Evolutionary conservation across 2,329 filamentous ascomycete species (phyloP).

Genomic region (Colletotrichum gloeosporioides): DNA sequence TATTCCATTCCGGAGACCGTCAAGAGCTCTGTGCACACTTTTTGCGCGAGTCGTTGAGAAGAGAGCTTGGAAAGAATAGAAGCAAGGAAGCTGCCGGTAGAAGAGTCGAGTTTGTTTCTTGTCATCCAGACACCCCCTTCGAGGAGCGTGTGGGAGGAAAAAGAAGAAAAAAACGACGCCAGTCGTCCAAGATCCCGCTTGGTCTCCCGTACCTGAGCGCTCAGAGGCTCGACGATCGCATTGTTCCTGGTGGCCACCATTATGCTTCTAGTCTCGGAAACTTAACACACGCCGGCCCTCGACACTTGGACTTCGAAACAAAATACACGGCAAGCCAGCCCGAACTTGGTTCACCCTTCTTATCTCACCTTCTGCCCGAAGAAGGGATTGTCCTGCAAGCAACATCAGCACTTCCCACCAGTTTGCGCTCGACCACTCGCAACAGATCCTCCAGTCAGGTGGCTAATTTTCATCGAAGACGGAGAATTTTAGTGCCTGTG

Average conservation of each 20-base stretch:
- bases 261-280: conserved; percentile 36
- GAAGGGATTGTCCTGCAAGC: conserved; percentile 26
- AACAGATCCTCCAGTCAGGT: conserved; percentile 27
- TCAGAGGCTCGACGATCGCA: conserved; percentile 24
- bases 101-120: conserved; percentile 20
- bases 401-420: conserved; percentile 26
- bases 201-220: conserved; percentile 25
- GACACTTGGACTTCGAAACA: conserved; percentile 37
- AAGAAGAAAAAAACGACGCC: conserved; percentile 3
- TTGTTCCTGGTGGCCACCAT: conserved; percentile 28
- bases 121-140: conserved; percentile 20
- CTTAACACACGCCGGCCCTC: conserved; percentile 34
- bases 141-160: not conserved
- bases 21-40: conserved; percentile 23
- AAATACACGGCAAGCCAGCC: conserved; percentile 30
- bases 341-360: conserved; percentile 29
- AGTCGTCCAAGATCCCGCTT: conserved; percentile 23
- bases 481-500: conserved; percentile 28
- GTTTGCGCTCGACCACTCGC: conserved; percentile 26
- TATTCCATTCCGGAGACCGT: conserved; percentile 8
- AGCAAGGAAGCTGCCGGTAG: conserved; percentile 12
- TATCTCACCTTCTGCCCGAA: conserved; percentile 26
- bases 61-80: conserved; percentile 8
- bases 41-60: conserved; percentile 9
- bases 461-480: conserved; percentile 24